phyloP scores from a whole-genome alignment of 805 yeast species.

The Debaryomyces hansenii region DNA sequence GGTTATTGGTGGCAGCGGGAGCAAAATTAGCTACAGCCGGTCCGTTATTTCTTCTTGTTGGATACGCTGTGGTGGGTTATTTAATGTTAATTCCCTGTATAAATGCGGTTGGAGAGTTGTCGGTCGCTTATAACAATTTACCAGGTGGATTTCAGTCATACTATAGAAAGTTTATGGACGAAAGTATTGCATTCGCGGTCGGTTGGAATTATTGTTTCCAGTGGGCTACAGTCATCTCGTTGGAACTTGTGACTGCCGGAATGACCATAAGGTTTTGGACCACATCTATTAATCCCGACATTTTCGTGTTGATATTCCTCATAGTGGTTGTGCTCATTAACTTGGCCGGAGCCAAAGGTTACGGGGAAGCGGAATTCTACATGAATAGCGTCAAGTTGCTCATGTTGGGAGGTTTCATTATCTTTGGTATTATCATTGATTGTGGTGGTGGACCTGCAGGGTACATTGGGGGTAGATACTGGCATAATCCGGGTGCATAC shows the following conservation, averaged over 20 bases:
- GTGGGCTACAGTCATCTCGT: slow-evolving; percentile 39
- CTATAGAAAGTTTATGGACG: slow-evolving; percentile 36
- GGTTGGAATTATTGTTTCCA: slow-evolving; percentile 40
- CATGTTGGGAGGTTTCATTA: slow-evolving; percentile 26
- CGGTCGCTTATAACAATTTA: slow-evolving; percentile 43
- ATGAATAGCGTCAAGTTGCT: slow-evolving; percentile 26
- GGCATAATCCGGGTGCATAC: slow-evolving; percentile 41
- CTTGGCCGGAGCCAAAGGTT: slow-evolving; percentile 26
- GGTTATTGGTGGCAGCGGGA: slow-evolving; percentile 42
- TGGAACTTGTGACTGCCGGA: slow-evolving; percentile 40
- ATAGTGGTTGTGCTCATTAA: slow-evolving; percentile 20
- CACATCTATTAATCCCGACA: slow-evolving; percentile 32
- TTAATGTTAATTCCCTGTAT: slow-evolving; percentile 53
- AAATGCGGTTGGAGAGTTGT: slow-evolving; percentile 64
- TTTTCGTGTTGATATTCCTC: slow-evolving; percentile 35
- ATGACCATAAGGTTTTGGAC: slow-evolving; percentile 38
- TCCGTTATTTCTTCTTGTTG: slow-evolving; percentile 49
- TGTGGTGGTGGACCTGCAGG: slow-evolving; percentile 21
- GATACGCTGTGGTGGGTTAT: slow-evolving; percentile 56
- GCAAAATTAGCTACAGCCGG: slow-evolving; percentile 38
- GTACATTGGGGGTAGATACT: slow-evolving; percentile 40
- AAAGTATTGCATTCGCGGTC: slow-evolving; percentile 41
- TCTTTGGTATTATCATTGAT: slow-evolving; percentile 27
- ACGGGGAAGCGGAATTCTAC: slow-evolving; percentile 28
- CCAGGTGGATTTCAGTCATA: slow-evolving; percentile 40